Evolutionary conservation across 768 basidiomycete genomes (phyloP), one percentile per base, ranked within the genome.

Genomic region (Boletus vermiculosoides): DNA sequence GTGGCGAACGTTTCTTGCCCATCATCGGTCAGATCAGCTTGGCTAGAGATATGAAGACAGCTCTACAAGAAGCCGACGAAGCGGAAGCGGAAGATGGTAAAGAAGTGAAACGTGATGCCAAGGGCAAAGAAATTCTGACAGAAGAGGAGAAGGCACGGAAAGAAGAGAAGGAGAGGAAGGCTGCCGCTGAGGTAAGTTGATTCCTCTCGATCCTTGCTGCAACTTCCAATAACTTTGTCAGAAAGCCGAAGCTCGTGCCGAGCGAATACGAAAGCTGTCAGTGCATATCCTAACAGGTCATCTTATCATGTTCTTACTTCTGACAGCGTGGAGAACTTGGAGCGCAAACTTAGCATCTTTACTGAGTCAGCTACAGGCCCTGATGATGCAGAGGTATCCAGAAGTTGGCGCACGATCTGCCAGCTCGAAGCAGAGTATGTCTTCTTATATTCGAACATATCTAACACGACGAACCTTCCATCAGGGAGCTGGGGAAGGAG

Each of bases 31-130:
- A 87, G 44, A 94, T 95, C 63, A 90, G 90, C 58, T 75, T 96
- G 52, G 94, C 91, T 31, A 80, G 83, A 64, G 94, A 96, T 65
- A 94, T 96, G 94, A 96, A 96, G 77, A 81, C 87, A 3, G 94
- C 92, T 5, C 72, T 95, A 66, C 93, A 95, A 66, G 92, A 94
- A 67, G 92, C 85, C 0, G 89, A 88, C 37, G 90, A 90, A 49
- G 82, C 78, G 0, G 86, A 85, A 55, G 79, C 74, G 20, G 72
- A 68, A n/a, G 72, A 70, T 34, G 74, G 73, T 56, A 73, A 76
- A 57, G 66, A 67, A 16, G 76, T 76, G 52, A 72, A 64, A 53
- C 76, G 78, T 2, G 88, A 84, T 64, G 79, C 78, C 30, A 82
- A 80, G 58, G 83, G 81, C 40, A 69, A 73, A 69, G 80, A 82